These are phyloP conservation scores for Entomortierella parvispora DNA, from an alignment of 192 early-diverging fungal species.

Conservation along the genomic window DNA sequence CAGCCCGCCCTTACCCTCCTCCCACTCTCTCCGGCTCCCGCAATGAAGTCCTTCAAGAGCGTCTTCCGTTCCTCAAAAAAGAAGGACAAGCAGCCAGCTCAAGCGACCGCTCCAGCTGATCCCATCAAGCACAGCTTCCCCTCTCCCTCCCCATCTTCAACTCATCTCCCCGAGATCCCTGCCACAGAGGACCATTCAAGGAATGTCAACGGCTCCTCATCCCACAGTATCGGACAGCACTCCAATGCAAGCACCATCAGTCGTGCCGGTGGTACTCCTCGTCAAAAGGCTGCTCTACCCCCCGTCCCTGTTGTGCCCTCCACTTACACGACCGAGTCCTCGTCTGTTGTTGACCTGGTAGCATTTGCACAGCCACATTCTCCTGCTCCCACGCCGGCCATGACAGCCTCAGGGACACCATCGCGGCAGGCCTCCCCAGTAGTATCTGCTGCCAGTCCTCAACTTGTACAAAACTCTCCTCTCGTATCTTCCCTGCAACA, in stretches of 20 bases:
- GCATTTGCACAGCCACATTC: constrained; percentile 17
- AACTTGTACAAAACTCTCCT: constrained; percentile 19
- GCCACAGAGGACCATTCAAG: background rate
- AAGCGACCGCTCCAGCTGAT: background rate
- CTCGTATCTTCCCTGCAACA: constrained; percentile 9
- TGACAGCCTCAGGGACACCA: background rate
- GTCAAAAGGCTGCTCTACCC: background rate
- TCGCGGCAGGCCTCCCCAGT: background rate
- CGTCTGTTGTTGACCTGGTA: constrained; percentile 19
- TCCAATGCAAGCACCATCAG: constrained; percentile 33
- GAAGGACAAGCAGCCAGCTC: constrained; percentile 2
- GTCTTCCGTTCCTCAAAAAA: constrained; percentile 29
- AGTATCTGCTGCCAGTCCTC: constrained; percentile 13
- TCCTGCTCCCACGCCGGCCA: background rate
- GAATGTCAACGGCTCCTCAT: background rate
- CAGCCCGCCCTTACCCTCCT: background rate
- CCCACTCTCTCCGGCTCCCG: background rate
- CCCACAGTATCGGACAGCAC: constrained; percentile 12
- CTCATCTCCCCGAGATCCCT: constrained; percentile 2
- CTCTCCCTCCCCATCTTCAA: constrained; percentile 7
- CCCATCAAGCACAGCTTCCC: background rate
- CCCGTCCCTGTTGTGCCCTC: constrained; percentile 9
- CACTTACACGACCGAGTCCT: constrained; percentile 2
- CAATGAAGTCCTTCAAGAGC: constrained; percentile 35
- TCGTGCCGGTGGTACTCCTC: constrained; percentile 3